Evolutionary conservation across 768 basidiomycete genomes (phyloP).

Genomic region (Arthromyces matolae): DNA sequence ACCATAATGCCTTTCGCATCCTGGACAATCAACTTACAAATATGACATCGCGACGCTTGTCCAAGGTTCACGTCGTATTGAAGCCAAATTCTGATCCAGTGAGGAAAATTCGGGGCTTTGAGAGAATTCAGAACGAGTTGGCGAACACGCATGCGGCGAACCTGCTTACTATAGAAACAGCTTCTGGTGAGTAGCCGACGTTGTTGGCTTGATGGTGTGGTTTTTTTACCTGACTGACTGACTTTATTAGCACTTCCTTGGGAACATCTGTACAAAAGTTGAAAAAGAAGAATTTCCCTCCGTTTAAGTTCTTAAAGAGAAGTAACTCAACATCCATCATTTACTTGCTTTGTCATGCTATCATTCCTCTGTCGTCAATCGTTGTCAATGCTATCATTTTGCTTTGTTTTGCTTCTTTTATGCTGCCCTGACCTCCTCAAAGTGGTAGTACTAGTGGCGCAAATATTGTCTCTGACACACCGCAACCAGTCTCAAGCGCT

Average conservation of each 20-base stretch:
- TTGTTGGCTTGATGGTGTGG: too few species aligned
- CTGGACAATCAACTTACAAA: background rate
- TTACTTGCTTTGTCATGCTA: too few species aligned
- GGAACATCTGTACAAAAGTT: background rate
- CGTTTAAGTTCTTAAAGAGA: too few species aligned
- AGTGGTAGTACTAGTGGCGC: constrained; percentile 9
- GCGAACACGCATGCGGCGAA: background rate
- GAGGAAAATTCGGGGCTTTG: background rate
- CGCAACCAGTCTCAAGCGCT: background rate
- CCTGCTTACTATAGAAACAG: background rate
- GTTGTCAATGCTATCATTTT: background rate
- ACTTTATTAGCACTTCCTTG: background rate
- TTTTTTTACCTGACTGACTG: background rate
- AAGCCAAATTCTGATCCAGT: background rate
- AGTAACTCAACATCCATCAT: too few species aligned
- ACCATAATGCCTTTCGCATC: background rate
- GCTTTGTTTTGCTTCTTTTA: background rate
- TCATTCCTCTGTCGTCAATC: too few species aligned
- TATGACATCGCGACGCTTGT: background rate
- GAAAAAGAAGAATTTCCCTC: background rate
- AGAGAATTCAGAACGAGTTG: background rate
- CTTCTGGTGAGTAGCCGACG: background rate
- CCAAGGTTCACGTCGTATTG: background rate
- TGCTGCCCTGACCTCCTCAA: background rate
- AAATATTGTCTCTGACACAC: constrained; percentile 3